Conservation (phyloP, 2,329 filamentous ascomycete species). For the Sporothrix brunneoviolacea region DNA sequence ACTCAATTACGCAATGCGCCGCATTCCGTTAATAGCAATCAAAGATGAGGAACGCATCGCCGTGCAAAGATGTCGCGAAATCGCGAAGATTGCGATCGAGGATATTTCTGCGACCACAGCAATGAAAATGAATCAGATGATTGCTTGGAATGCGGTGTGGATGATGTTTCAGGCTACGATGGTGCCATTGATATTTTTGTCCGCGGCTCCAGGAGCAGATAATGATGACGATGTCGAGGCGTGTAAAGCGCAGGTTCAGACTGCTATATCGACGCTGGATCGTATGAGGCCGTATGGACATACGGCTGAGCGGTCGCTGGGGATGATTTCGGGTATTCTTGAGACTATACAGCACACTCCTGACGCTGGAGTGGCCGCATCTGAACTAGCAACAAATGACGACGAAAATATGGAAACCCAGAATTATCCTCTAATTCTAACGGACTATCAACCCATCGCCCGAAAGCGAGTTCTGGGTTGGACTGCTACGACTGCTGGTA, state of each 20-base stretch:
- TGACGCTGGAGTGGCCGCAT: not conserved
- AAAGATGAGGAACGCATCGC: not conserved
- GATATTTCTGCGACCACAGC: not conserved
- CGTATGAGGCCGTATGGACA: not conserved
- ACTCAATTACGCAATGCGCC: not conserved
- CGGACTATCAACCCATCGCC: not conserved
- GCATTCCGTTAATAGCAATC: not conserved
- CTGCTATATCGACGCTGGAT: not conserved
- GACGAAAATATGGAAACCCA: not conserved
- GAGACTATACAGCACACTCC: not conserved
- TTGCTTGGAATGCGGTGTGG: constrained; percentile 3
- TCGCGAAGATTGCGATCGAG: not conserved
- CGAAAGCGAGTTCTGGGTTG: not conserved
- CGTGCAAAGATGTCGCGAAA: not conserved
- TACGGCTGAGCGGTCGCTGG: not conserved
- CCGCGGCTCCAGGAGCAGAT: not conserved
- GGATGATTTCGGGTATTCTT: not conserved
- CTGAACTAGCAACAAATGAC: not conserved
- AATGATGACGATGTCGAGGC: not conserved
- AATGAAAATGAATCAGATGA: not conserved
- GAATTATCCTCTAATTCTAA: not conserved
- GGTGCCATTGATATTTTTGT: not conserved
- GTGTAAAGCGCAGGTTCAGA: constrained; percentile 2
- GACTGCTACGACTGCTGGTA: not conserved
- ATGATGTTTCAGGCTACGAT: not conserved